These are phyloP conservation scores for Lycium ferocissimum DNA, from an alignment of 257 asterid species.

Conservation along the genomic window DNA sequence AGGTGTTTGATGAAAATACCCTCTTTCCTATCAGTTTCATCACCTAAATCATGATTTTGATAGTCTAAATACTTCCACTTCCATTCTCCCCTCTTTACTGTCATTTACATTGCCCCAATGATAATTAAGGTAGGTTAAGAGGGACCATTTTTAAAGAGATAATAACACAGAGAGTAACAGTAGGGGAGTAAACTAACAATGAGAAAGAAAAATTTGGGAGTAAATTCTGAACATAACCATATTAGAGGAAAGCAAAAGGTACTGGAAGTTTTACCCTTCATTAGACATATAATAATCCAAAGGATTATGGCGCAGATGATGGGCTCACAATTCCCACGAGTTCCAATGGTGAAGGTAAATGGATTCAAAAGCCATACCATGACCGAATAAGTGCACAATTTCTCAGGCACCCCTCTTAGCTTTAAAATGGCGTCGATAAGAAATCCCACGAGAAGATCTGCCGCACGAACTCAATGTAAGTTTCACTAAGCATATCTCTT, in stretches of 20 bases:
- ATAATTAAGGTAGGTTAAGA: not conserved
- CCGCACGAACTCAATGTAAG: conserved; percentile 38
- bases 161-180: not conserved
- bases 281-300: conserved; percentile 79
- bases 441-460: conserved; percentile 91
- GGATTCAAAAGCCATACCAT: conserved; percentile 95
- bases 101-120: not conserved
- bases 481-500: conserved; percentile 17
- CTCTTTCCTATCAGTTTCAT: not conserved
- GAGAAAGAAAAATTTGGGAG: not conserved
- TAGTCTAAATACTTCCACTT: not conserved
- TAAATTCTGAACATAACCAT: not conserved
- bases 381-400: conserved; percentile 62
- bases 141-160: conserved; percentile 4
- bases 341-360: conserved; percentile 95
- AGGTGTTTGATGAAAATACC: not conserved
- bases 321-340: conserved; percentile 98
- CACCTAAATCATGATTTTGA: not conserved
- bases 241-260: not conserved
- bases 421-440: conserved; percentile 71
- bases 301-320: conserved; percentile 82
- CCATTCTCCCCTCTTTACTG: not conserved
- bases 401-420: conserved; percentile 81
- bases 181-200: not conserved
- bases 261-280: conserved; percentile 66